A percentile compares a stretch with the other conserved stretches of the same genome.
Evolutionary conservation across 2,329 filamentous ascomycete genomes (phyloP).

Genomic region (Botrytis elliptica): DNA sequence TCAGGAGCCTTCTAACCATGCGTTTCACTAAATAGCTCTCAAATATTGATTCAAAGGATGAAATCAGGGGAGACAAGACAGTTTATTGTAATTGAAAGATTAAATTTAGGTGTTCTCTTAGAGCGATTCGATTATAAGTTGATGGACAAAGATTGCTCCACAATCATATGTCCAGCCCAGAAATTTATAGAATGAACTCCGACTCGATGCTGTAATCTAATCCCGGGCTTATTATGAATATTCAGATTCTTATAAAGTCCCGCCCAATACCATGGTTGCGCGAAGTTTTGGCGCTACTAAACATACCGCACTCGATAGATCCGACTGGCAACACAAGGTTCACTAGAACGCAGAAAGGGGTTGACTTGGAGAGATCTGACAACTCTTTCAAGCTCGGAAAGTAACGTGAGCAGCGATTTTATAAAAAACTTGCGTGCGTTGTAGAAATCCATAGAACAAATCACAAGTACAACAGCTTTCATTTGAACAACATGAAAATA

Average conservation of each 20-base stretch:
- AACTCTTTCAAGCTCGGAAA: not conserved
- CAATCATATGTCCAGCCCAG: not conserved
- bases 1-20: not conserved
- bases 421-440: no score
- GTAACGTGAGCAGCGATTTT: not conserved
- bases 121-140: not conserved
- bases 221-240: not conserved
- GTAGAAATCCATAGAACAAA: not conserved
- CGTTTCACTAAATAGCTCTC: not conserved
- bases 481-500: no score
- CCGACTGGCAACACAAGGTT: not conserved
- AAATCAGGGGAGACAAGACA: not conserved
- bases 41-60: not conserved
- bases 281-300: not conserved
- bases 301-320: not conserved
- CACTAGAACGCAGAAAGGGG: not conserved
- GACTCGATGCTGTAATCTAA: not conserved
- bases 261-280: not conserved
- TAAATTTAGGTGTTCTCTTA: not conserved
- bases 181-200: not conserved
- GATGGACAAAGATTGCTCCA: not conserved
- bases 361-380: not conserved
- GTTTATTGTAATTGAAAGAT: not conserved
- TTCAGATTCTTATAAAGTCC: not conserved
- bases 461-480: not conserved